These are phyloP conservation scores for Gryganskiella cystojenkinii DNA, from an alignment of 192 early-diverging fungal genomes.

Conservation along the genomic window DNA sequence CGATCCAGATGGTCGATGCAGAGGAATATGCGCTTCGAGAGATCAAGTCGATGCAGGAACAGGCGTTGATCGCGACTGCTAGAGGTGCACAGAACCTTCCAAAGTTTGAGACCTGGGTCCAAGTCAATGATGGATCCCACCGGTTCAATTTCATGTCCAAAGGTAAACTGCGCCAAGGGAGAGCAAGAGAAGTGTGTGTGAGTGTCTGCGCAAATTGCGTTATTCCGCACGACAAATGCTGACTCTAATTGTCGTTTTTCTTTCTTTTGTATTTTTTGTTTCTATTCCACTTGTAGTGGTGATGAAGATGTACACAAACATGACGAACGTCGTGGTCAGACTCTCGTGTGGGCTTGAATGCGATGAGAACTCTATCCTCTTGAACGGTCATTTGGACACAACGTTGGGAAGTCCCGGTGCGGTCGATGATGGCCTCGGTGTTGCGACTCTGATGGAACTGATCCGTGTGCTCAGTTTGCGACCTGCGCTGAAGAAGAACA, in stretches of 20 bases:
- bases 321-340: conserved; percentile 77
- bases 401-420: conserved; percentile 66
- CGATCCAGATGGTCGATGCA: conserved; percentile 51
- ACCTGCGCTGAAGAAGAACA: conserved; percentile 53
- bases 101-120: conserved; percentile 69
- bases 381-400: conserved; percentile 78
- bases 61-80: conserved; percentile 49
- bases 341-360: conserved; percentile 74
- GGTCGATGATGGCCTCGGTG: conserved; percentile 71
- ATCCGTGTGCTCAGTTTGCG: conserved; percentile 57
- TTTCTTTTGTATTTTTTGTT: not conserved
- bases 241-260: too few species aligned
- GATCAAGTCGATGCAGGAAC: conserved; percentile 41
- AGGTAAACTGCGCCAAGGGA: conserved; percentile 63
- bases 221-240: too few species aligned
- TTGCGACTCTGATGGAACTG: conserved; percentile 73
- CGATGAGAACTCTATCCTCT: conserved; percentile 68
- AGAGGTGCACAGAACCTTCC: conserved; percentile 42
- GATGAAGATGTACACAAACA: conserved; percentile 72
- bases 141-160: conserved; percentile 79
- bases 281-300: conserved; percentile 48
- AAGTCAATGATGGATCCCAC: conserved; percentile 71
- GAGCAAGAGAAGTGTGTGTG: too few species aligned
- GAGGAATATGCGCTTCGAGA: conserved; percentile 21
- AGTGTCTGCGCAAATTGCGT: too few species aligned